Percentiles rank a stretch among this genome's conserved stretches.
phyloP scores from a whole-genome alignment of 2,329 filamentous ascomycete species.

The Ceratocystis cacaofunesta region DNA sequence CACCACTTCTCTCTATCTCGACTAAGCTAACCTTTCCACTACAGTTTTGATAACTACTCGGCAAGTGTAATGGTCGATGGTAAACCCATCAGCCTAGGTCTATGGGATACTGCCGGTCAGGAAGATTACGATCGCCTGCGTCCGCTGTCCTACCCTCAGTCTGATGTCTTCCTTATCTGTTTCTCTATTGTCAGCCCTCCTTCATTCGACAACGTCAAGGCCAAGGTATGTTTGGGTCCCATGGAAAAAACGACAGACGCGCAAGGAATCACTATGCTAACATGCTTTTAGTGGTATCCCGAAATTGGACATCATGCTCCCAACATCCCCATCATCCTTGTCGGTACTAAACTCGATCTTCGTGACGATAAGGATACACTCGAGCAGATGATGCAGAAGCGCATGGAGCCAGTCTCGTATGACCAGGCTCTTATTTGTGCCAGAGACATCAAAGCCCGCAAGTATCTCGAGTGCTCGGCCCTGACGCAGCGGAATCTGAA shows the following conservation, averaged over 20 bases:
- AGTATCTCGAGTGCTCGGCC: conserved; percentile 96
- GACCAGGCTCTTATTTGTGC: conserved; percentile 78
- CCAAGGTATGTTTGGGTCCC: conserved; percentile 52
- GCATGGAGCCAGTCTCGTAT: conserved; percentile 94
- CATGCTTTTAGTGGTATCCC: conserved; percentile 62
- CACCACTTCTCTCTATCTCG: neutral
- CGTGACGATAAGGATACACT: conserved; percentile 74
- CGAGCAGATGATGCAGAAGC: conserved; percentile 72
- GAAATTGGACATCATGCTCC: conserved; percentile 96
- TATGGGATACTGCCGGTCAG: conserved; percentile 98
- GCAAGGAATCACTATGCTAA: too few species aligned
- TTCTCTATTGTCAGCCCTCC: conserved; percentile 97
- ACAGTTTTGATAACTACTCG: conserved; percentile 95
- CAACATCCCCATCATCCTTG: conserved; percentile 87
- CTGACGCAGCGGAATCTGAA: conserved; percentile 94
- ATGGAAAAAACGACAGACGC: neutral
- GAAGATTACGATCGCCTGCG: conserved; percentile 95
- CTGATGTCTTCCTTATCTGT: conserved; percentile 95
- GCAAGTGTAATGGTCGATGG: conserved; percentile 98
- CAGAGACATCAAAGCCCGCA: conserved; percentile 89
- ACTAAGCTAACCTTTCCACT: conserved; percentile 9
- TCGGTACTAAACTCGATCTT: conserved; percentile 92
- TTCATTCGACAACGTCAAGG: conserved; percentile 97
- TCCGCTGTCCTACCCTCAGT: conserved; percentile 93
- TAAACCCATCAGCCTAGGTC: conserved; percentile 87